Evolutionary conservation across 805 yeast species (phyloP).

Genomic region (Kuraishia hungarica): DNA sequence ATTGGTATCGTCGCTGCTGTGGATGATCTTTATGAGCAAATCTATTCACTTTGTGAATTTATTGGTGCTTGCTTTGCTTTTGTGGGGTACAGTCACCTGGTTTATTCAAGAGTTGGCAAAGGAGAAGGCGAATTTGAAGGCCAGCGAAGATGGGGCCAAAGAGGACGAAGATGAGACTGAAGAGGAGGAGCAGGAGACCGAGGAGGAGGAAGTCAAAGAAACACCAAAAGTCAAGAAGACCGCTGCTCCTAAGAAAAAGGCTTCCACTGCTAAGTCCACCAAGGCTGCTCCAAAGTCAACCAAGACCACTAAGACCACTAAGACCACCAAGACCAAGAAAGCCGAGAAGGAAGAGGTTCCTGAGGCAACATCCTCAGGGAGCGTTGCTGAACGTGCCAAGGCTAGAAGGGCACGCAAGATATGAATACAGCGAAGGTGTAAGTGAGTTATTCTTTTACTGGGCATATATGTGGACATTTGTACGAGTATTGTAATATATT

Average conservation of each 20-base stretch:
- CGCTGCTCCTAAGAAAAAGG: neutral
- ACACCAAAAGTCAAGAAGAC: neutral
- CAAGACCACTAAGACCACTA: neutral
- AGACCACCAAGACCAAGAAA: neutral
- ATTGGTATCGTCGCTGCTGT: constrained; percentile 45
- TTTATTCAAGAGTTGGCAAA: constrained; percentile 61
- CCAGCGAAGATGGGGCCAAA: constrained; percentile 26
- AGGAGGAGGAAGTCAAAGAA: constrained; percentile 2
- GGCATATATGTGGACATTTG: neutral
- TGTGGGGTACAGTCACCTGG: constrained; percentile 86
- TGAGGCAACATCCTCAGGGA: neutral
- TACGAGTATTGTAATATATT: neutral
- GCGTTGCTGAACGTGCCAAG: neutral
- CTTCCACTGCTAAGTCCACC: neutral
- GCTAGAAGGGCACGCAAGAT: neutral
- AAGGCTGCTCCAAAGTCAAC: too few relatives aligned
- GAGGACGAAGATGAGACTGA: constrained; percentile 5
- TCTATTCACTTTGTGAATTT: constrained; percentile 60
- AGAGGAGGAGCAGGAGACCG: constrained; percentile 11
- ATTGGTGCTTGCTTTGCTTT: constrained; percentile 30
- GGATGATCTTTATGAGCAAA: constrained; percentile 51
- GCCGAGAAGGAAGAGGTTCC: constrained; percentile 5
- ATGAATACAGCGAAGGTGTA: neutral
- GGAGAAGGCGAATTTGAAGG: constrained; percentile 32
- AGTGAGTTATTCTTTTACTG: neutral